Conservation (phyloP, 2,329 filamentous ascomycete species). For the Botrytis porri region DNA sequence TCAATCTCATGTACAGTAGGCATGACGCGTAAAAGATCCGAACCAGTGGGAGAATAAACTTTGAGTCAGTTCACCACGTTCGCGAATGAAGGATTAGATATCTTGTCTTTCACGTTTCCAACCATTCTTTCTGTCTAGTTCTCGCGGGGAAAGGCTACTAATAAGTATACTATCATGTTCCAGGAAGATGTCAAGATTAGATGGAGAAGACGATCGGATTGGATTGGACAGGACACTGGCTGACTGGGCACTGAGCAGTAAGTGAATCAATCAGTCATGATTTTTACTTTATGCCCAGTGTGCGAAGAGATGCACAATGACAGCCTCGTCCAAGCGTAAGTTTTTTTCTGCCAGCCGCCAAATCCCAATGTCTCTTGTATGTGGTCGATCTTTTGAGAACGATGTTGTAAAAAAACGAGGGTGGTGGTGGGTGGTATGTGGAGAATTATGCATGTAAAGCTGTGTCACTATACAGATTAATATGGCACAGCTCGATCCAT, state of each 20-base stretch:
- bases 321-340: constrained; percentile 6
- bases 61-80: neutral
- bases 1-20: neutral
- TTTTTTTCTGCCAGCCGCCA: neutral
- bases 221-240: neutral
- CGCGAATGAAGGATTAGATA: neutral
- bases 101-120: neutral
- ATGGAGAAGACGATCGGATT: neutral
- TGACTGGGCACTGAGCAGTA: neutral
- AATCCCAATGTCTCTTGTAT: neutral
- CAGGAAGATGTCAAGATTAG: neutral
- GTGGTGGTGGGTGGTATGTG: constrained; percentile 1
- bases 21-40: neutral
- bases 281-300: neutral
- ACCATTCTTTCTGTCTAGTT: neutral
- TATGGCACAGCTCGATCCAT: constrained; percentile 4
- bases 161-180: neutral
- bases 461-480: constrained; percentile 13
- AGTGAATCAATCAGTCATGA: neutral
- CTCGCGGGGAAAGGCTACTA: neutral
- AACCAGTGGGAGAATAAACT: neutral
- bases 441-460: constrained; percentile 14
- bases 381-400: neutral
- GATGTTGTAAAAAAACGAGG: neutral
- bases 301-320: neutral